phyloP scores from a whole-genome alignment of 1,139 yeast genomes.

The Sugiyamaella grinbergsii region DNA sequence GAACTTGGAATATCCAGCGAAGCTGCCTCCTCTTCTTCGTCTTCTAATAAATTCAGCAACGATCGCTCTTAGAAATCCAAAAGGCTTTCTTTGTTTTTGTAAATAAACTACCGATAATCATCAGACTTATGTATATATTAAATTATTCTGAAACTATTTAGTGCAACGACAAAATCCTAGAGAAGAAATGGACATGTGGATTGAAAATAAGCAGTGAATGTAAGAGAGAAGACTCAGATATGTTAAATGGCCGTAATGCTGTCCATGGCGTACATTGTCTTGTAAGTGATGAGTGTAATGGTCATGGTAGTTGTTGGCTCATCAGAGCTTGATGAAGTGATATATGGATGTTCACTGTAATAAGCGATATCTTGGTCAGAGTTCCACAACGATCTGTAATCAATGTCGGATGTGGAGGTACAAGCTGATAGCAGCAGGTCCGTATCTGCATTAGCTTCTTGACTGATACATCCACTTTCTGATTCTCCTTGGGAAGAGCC shows the following conservation, averaged over 20 bases:
- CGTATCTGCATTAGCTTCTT: no score
- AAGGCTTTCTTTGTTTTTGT: no score
- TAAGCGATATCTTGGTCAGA: no score
- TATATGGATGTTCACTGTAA: no score
- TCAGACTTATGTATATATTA: slow-evolving; percentile 10
- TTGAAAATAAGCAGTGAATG: not conserved
- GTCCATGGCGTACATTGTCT: slow-evolving; percentile 11
- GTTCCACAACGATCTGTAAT: no score
- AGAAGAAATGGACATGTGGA: not conserved
- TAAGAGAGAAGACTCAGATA: not conserved
- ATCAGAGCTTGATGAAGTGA: slow-evolving; percentile 8
- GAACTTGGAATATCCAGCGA: slow-evolving; percentile 53
- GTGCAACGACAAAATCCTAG: slow-evolving; percentile 2
- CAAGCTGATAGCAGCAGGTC: no score
- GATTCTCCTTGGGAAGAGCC: no score
- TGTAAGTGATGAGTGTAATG: slow-evolving; percentile 19
- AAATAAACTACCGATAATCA: slow-evolving; percentile 2
- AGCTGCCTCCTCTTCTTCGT: slow-evolving; percentile 4
- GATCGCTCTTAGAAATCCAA: no score
- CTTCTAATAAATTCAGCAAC: not conserved
- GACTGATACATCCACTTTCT: no score
- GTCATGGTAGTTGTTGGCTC: slow-evolving; percentile 21
- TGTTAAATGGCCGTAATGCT: not conserved
- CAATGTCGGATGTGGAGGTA: no score
- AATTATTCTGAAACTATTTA: slow-evolving; percentile 9